A percentile compares a stretch with the other conserved stretches of the same genome.
phyloP scores from a whole-genome alignment of 192 early-diverging fungal genomes.

The Rhizoclosmatium globosum region DNA sequence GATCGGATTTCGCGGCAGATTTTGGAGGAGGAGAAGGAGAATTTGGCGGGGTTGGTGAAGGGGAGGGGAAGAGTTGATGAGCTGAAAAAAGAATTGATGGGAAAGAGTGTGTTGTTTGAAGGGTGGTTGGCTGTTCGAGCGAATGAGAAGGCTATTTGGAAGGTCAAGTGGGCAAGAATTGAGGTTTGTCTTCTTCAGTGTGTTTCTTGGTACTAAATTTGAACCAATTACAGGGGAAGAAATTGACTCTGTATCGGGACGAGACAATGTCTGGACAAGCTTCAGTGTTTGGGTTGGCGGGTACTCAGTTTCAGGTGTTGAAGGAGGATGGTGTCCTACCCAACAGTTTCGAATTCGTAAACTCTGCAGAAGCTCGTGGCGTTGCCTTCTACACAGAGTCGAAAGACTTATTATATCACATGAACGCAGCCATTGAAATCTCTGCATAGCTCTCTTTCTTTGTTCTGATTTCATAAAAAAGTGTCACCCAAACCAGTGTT shows the following conservation, averaged over 20 bases:
- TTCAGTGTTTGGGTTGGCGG: neutral
- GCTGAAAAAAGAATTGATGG: slow-evolving; percentile 9
- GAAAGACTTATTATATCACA: neutral
- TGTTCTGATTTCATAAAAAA: too few relatives aligned
- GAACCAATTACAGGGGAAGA: neutral
- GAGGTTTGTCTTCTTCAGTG: neutral
- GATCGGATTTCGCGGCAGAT: neutral
- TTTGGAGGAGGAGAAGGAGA: neutral
- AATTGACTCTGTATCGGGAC: slow-evolving; percentile 16
- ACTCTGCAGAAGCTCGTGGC: neutral
- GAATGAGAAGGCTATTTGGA: neutral
- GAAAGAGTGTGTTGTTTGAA: slow-evolving; percentile 15
- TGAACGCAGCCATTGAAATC: slow-evolving; percentile 31
- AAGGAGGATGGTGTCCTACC: neutral
- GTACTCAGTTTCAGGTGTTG: neutral
- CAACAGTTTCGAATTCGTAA: slow-evolving; percentile 17
- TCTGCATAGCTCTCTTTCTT: neutral
- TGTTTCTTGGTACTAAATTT: neutral
- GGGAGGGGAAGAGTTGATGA: slow-evolving; percentile 10
- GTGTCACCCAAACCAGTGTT: too few relatives aligned
- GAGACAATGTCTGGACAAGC: neutral
- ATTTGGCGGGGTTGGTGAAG: neutral
- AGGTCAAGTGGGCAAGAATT: slow-evolving; percentile 24
- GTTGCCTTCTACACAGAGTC: slow-evolving; percentile 26
- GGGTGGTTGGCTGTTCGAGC: slow-evolving; percentile 14